Base-by-base conservation (phyloP, 2,329 filamentous ascomycete genomes). In the Fusarium longipes region DNA sequence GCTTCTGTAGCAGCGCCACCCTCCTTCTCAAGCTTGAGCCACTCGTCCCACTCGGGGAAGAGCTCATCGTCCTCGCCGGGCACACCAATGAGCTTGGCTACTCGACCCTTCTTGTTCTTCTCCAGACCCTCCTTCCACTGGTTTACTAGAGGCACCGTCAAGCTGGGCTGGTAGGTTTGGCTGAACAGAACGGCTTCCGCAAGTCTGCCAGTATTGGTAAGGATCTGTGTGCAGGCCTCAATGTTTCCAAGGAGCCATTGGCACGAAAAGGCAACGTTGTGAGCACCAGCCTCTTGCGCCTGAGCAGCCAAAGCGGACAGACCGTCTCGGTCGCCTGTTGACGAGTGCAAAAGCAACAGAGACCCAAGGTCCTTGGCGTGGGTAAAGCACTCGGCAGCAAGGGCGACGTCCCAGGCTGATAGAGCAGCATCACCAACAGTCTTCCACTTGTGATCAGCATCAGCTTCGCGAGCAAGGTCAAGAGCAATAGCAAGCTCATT, bases 371-470 rank as follows among this genome's bases (percentile, higher is more conserved):
- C 96, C 75, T 93, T 96, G 43, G 94, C 93, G 59, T 96, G 89
- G 18, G 88, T 89, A 78, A 98, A 99, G 81, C 95, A 98, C 79
- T 98, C 93, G 47, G 96, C 91, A 0, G 96, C 96, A 3, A 98
- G 87, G 7, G 87, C 84, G 32, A 99, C 86, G 73, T 99, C 90
- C 96, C 95, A 99, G 2, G 84, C 90, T 11, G 89, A 82, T 38
- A 99, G 86, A 2, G 96, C 96, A 2, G 94, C 92, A 73, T 99
- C 96, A 62, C 96, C 96, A 6, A 99, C 93, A 5, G 89, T 94
- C 86, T 98, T 98, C 96, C 96, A 99, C 81, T 97, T 97, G 81
- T 98, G 95, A 77, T 98, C 96, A 2, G 89, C 92, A 67, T 97
- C 91, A 12, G 93, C 91, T 77, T 91, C 85, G 38, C 89, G 87